Evolutionary conservation across 106 monocot species (phyloP).

Genomic region (Dendrobium huoshanense): DNA sequence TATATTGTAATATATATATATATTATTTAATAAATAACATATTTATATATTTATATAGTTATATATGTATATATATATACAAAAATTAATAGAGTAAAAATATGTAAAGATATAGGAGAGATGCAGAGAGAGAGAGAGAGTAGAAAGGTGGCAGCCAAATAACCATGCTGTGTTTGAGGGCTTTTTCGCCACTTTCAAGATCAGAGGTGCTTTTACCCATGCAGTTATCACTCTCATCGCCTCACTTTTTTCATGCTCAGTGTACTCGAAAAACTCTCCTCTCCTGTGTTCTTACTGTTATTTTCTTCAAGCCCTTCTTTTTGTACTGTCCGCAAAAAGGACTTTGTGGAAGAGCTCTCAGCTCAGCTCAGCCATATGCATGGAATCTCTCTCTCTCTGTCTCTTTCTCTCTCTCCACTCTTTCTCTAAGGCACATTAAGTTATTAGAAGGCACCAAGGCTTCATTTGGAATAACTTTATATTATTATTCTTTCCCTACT

Average conservation of each 20-base stretch:
- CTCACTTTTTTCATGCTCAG: neutral
- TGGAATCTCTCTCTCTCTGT: too few species aligned
- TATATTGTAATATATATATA: neutral
- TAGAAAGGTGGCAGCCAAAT: neutral
- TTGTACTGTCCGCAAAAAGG: neutral
- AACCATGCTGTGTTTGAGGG: neutral
- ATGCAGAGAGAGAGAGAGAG: neutral
- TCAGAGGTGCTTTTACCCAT: neutral
- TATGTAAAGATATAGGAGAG: too few species aligned
- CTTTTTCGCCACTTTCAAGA: neutral
- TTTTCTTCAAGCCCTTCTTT: slow-evolving; percentile 1
- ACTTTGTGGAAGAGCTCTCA: neutral
- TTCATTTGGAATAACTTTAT: too few species aligned
- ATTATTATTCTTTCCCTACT: too few species aligned
- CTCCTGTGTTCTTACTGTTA: neutral
- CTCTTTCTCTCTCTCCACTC: too few species aligned
- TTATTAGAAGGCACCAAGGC: too few species aligned
- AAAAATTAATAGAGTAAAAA: too few species aligned
- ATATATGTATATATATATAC: too few species aligned
- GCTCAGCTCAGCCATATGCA: too few species aligned
- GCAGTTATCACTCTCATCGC: slow-evolving; percentile 1
- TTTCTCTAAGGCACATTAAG: too few species aligned
- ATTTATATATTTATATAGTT: too few species aligned
- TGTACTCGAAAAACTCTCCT: neutral
- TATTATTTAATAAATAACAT: neutral